Evolutionary conservation across 2,329 filamentous ascomycete species (phyloP).

Genomic region (Colletotrichum incanum): DNA sequence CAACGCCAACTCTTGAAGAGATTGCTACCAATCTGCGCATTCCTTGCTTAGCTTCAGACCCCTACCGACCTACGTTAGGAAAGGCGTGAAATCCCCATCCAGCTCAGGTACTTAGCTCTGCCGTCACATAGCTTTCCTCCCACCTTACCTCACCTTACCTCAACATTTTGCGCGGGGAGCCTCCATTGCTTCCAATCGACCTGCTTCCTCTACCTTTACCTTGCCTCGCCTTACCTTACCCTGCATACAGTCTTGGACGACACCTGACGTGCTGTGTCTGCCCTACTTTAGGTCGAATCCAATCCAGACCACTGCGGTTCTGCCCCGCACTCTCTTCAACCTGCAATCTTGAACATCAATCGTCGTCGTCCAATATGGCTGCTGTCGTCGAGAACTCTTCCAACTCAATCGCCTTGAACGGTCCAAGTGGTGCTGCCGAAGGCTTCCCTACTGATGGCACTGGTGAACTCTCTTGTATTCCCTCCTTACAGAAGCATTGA

Average conservation of each 20-base stretch:
- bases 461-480: slow-evolving; percentile 64
- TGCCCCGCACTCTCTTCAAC: slow-evolving; percentile 27
- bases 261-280: slow-evolving; percentile 30
- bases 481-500: background rate
- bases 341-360: slow-evolving; percentile 3
- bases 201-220: slow-evolving; percentile 8
- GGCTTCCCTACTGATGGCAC: slow-evolving; percentile 79
- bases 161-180: slow-evolving; percentile 36
- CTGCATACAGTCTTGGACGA: slow-evolving; percentile 10
- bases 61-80: slow-evolving; percentile 41
- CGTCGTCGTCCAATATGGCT: slow-evolving; percentile 29
- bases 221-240: slow-evolving; percentile 16
- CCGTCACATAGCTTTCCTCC: slow-evolving; percentile 29
- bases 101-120: slow-evolving; percentile 32
- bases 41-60: slow-evolving; percentile 41
- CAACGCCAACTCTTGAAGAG: slow-evolving; percentile 38
- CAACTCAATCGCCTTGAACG: slow-evolving; percentile 60
- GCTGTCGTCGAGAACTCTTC: slow-evolving; percentile 56
- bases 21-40: slow-evolving; percentile 41
- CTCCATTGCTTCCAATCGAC: slow-evolving; percentile 21
- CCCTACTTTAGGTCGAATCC: slow-evolving; percentile 23
- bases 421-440: slow-evolving; percentile 58
- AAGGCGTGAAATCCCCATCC: slow-evolving; percentile 33
- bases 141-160: slow-evolving; percentile 16
- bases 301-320: slow-evolving; percentile 8